Conservation (phyloP, 2,329 filamentous ascomycete species). For the Aureobasidium zeae region DNA sequence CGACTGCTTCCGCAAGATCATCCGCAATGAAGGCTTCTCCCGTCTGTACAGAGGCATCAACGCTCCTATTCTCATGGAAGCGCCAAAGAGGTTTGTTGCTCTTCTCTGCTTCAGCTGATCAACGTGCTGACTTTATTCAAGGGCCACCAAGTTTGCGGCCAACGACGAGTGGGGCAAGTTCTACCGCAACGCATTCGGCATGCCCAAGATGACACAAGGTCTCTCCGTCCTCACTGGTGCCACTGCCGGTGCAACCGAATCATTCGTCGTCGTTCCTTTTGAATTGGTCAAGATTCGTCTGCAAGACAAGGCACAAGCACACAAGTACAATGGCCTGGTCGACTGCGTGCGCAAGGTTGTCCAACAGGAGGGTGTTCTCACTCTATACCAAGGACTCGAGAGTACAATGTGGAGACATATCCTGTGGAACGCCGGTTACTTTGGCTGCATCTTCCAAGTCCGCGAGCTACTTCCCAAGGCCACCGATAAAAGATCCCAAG, state of each 20-base stretch:
- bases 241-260: slow-evolving; percentile 87
- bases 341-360: slow-evolving; percentile 77
- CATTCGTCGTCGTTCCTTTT: slow-evolving; percentile 95
- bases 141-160: slow-evolving; percentile 96
- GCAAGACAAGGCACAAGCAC: slow-evolving; percentile 87
- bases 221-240: slow-evolving; percentile 90
- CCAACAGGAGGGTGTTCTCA: slow-evolving; percentile 70
- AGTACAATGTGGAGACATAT: slow-evolving; percentile 94
- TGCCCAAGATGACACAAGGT: slow-evolving; percentile 79
- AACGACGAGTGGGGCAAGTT: slow-evolving; percentile 97
- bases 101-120: neutral
- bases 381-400: slow-evolving; percentile 94
- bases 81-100: slow-evolving; percentile 58
- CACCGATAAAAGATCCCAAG: slow-evolving; percentile 70
- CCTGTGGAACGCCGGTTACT: slow-evolving; percentile 92
- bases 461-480: slow-evolving; percentile 71
- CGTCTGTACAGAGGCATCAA: slow-evolving; percentile 92
- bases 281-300: slow-evolving; percentile 97
- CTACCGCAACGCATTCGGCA: slow-evolving; percentile 79
- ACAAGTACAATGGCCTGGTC: slow-evolving; percentile 74
- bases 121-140: slow-evolving; percentile 22
- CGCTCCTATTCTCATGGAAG: slow-evolving; percentile 96
- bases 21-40: slow-evolving; percentile 85
- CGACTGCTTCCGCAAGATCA: slow-evolving; percentile 96
- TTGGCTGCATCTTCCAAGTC: slow-evolving; percentile 97